These are phyloP conservation scores for Dendrobium huoshanense DNA, from an alignment of 106 monocot genomes.

Conservation along the genomic window DNA sequence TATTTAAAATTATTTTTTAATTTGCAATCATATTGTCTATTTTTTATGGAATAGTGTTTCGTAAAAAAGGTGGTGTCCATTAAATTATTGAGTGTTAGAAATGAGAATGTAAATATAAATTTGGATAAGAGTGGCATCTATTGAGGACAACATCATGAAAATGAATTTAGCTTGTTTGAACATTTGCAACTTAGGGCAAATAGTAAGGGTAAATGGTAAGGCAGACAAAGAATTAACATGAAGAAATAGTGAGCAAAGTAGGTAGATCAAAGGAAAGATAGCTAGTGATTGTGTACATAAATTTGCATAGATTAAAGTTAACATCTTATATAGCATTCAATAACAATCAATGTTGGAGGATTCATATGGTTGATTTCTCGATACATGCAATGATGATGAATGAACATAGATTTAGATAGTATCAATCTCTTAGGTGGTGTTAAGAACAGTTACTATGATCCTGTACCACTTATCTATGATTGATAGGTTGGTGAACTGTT, in stretches of 20 bases:
- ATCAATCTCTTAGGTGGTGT: neutral
- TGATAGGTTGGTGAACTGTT: no score
- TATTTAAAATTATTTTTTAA: no score
- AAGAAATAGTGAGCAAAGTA: neutral
- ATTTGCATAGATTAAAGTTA: neutral
- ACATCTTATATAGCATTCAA: neutral
- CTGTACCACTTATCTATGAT: no score
- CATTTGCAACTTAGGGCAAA: neutral
- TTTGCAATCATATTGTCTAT: neutral
- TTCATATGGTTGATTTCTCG: neutral
- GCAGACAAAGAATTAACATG: neutral
- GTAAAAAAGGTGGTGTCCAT: neutral
- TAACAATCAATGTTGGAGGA: neutral
- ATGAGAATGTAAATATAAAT: neutral
- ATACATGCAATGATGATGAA: neutral
- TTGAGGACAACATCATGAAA: neutral
- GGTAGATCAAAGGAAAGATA: neutral
- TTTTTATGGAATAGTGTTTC: neutral
- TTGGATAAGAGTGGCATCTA: neutral
- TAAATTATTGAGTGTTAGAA: neutral
- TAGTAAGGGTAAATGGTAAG: neutral
- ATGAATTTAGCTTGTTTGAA: neutral
- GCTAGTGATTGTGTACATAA: neutral
- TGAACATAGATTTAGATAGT: neutral
- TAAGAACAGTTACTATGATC: no score